phyloP scores from a whole-genome alignment of 371 early-diverging fungal species.

The Dinochytrium kinnereticum region DNA sequence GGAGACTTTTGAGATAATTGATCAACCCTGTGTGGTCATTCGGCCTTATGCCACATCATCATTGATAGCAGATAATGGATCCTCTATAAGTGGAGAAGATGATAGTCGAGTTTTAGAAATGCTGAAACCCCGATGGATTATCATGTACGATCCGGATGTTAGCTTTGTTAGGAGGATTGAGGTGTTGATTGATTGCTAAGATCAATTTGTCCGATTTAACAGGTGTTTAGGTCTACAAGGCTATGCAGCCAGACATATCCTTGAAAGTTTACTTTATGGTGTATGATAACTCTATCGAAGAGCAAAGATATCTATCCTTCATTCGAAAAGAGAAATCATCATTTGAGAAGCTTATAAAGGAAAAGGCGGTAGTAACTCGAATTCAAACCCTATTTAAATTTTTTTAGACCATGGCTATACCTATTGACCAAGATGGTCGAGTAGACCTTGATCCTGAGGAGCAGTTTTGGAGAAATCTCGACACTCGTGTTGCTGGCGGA shows the following conservation, averaged over 20 bases:
- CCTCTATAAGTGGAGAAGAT: conserved; percentile 40
- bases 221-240: conserved; percentile 52
- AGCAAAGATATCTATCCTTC: conserved; percentile 85
- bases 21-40: conserved; percentile 53
- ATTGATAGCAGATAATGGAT: conserved; percentile 23
- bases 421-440: conserved; percentile 63
- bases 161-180: conserved; percentile 88
- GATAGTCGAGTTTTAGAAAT: conserved; percentile 64
- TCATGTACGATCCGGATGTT: conserved; percentile 90
- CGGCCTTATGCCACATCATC: conserved; percentile 59
- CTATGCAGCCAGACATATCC: conserved; percentile 58
- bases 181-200: conserved; percentile 52
- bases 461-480: conserved; percentile 59
- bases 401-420: conserved; percentile 70
- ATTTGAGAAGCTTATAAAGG: conserved; percentile 91
- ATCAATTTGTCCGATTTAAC: conserved; percentile 50
- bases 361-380: conserved; percentile 72
- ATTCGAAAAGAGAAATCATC: conserved; percentile 91
- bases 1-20: conserved; percentile 10
- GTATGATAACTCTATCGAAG: conserved; percentile 94
- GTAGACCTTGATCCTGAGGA: conserved; percentile 53
- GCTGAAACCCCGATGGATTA: conserved; percentile 77
- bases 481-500: conserved; percentile 66
- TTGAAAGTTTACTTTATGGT: conserved; percentile 89
- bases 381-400: conserved; percentile 3